These are phyloP conservation scores for Metschnikowia kofuensis DNA, from an alignment of 805 yeast species.

Conservation along the genomic window DNA sequence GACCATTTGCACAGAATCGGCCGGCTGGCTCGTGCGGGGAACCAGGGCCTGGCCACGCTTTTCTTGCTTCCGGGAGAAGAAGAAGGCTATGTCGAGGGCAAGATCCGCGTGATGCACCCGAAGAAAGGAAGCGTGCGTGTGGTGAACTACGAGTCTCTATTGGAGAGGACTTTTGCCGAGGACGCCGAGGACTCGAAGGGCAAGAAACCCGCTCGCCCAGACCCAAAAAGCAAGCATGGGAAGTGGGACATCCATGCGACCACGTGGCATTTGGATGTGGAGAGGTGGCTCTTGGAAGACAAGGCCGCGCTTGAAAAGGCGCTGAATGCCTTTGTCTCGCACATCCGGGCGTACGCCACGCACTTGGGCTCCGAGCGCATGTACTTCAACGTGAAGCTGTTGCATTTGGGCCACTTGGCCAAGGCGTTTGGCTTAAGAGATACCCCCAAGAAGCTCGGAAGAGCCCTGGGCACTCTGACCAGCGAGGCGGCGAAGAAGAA, in stretches of 20 bases:
- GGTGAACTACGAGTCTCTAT: constrained; percentile 31
- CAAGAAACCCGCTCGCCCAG: constrained; percentile 21
- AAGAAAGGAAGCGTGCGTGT: constrained; percentile 33
- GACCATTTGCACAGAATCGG: constrained; percentile 97
- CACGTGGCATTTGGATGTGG: constrained; percentile 89
- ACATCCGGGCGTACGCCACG: constrained; percentile 93
- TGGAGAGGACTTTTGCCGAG: constrained; percentile 36
- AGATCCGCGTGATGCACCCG: constrained; percentile 38
- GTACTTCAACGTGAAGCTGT: constrained; percentile 72
- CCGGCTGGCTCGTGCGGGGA: constrained; percentile 97
- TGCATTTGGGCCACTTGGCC: constrained; percentile 95
- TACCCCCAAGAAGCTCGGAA: constrained; percentile 80
- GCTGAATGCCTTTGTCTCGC: constrained; percentile 79
- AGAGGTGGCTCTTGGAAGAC: constrained; percentile 81
- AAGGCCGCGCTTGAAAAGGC: constrained; percentile 61
- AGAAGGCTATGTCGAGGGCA: constrained; percentile 71
- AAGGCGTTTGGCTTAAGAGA: constrained; percentile 93
- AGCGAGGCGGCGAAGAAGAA: constrained; percentile 40
- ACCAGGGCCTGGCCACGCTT: constrained; percentile 69
- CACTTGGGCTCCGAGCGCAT: constrained; percentile 79
- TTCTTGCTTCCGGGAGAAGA: constrained; percentile 88
- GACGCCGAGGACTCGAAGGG: constrained; percentile 21
- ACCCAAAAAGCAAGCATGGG: constrained; percentile 37
- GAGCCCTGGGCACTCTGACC: constrained; percentile 25
- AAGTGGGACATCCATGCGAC: constrained; percentile 95